phyloP scores from a whole-genome alignment of 768 basidiomycete genomes.

The Aureoboletus auriporus region DNA sequence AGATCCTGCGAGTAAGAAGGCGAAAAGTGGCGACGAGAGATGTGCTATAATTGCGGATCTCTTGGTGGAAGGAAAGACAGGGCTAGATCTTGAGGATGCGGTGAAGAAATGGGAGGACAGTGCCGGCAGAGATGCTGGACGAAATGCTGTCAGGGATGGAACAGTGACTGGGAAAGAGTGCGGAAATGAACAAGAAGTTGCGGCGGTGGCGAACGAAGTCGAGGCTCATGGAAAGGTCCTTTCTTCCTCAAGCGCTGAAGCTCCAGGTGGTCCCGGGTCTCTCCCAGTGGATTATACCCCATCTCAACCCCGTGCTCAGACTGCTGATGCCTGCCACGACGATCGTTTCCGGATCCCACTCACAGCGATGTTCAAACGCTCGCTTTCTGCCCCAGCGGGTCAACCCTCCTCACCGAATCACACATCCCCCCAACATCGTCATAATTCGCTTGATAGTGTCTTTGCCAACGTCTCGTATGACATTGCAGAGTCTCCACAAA shows the following conservation, averaged over 20 bases:
- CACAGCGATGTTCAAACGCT: slow-evolving; percentile 64
- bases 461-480: slow-evolving; percentile 31
- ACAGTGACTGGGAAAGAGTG: slow-evolving; percentile 6
- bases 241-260: neutral
- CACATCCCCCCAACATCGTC: slow-evolving; percentile 14
- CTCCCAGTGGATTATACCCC: neutral
- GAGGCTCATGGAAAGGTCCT: slow-evolving; percentile 4
- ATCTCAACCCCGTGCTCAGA: slow-evolving; percentile 23
- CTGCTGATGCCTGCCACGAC: slow-evolving; percentile 23
- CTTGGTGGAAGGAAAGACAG: slow-evolving; percentile 63
- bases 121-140: slow-evolving; percentile 3
- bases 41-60: slow-evolving; percentile 65
- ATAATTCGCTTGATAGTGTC: slow-evolving; percentile 26
- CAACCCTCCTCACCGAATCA: slow-evolving; percentile 11
- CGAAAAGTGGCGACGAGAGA: slow-evolving; percentile 44
- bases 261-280: neutral
- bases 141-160: slow-evolving; percentile 4
- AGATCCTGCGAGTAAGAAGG: slow-evolving; percentile 26
- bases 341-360: slow-evolving; percentile 46
- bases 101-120: slow-evolving; percentile 46
- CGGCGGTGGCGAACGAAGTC: slow-evolving; percentile 12
- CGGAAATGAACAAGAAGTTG: slow-evolving; percentile 25
- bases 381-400: slow-evolving; percentile 51
- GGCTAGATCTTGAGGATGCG: slow-evolving; percentile 56
- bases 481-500: slow-evolving; percentile 19